Conservation (phyloP, 177 flowering plant species). For the Vitis hybrid region DNA sequence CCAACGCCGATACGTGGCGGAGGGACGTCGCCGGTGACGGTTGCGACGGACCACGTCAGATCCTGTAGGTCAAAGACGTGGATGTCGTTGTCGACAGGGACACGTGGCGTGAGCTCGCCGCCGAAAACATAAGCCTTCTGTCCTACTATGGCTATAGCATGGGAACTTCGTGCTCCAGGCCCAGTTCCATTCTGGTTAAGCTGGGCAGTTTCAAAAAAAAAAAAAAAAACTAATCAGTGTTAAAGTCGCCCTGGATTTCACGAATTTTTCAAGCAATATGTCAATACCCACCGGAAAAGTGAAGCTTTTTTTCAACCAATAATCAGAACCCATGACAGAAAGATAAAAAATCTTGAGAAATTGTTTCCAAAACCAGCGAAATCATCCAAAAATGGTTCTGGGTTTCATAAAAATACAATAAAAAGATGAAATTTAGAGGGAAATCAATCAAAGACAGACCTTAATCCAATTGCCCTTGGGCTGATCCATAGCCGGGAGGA, state of each 20-base stretch:
- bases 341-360: not conserved
- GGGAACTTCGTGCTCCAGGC: conserved; percentile 95
- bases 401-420: not conserved
- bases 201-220: conserved; percentile 26
- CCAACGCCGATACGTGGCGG: conserved; percentile 97
- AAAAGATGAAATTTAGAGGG: not conserved
- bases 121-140: conserved; percentile 84
- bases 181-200: conserved; percentile 61
- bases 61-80: conserved; percentile 66
- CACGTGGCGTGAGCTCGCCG: conserved; percentile 80
- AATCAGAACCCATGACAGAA: no score
- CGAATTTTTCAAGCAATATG: not conserved
- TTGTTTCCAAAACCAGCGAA: not conserved
- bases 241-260: not conserved
- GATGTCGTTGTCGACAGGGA: conserved; percentile 82
- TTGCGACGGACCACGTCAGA: conserved; percentile 67
- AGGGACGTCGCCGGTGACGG: conserved; percentile 74
- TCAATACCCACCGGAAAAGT: not conserved
- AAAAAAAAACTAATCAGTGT: not conserved
- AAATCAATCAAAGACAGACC: conserved; percentile 19
- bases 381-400: not conserved
- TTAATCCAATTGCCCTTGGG: conserved; percentile 44
- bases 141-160: conserved; percentile 75
- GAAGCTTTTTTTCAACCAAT: not conserved
- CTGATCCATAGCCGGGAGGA: no score